Evolutionary conservation across 2,329 filamentous ascomycete genomes (phyloP), one percentile per base, ranked within the genome.

Genomic region (Bipolaris cookei): DNA sequence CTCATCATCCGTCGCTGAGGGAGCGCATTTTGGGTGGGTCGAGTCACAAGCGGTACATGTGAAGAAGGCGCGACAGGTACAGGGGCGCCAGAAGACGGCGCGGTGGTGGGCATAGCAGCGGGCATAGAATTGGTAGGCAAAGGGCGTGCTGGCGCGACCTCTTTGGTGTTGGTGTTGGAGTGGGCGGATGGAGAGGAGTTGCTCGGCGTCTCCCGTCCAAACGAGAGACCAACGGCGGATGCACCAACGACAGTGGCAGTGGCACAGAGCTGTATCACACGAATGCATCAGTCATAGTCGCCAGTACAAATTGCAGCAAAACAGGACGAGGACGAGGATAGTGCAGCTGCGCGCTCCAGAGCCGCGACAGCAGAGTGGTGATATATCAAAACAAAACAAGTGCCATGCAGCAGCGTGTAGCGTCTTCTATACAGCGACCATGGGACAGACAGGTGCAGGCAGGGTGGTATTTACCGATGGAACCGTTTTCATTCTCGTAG

Each of bases 231-330:
- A 56, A 85, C 79, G 54, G 83, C 81, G 64, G 85, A 86, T 64
- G 86, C 81, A 73, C 84, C 84, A 76, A 87, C 79, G 70, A 76
- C 72, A 68, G 84, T 86, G 79, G 84, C 84, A 73, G 85, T 78
- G 69, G 86, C 86, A 84, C 84, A 86, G 68, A 88, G 81, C 85
- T 87, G 73, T 73, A 65, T 69, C 62, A 72, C 68, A 62, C 66
- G 44, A 64, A 64, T 69, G 67, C 65, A 73, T 77, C 72, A 77
- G 75, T 73, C 64, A 74, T 68, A 61, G 66, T 64, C 59, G 54
- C 57, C 61, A 59, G 67, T 71, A 61, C 59, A 57, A 72, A 69
- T 56, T 42, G 57, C 63, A 48, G 51, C 41, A 64, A 57, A 64
- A 63, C 52, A 59, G 58, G 56, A 61, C 56, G 65, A 59, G 65